Evolutionary conservation across 1,284 basidiomycete species (phyloP).

Genomic region (Anthracocystis setariae): DNA sequence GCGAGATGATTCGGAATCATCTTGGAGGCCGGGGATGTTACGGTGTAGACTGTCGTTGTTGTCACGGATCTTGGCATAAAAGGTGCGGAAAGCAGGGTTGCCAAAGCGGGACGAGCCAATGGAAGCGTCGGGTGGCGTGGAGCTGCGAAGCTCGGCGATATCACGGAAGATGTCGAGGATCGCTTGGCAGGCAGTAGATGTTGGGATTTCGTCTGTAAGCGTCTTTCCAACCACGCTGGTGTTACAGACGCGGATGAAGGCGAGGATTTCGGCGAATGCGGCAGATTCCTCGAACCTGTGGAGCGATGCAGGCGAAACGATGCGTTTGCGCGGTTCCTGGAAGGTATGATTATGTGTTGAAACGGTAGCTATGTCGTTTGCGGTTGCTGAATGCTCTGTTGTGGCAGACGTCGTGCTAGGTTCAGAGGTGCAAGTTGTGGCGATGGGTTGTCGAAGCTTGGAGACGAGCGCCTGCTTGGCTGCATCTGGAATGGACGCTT

Average conservation of each 20-base stretch:
- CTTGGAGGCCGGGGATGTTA: conserved; percentile 65
- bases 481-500: conserved; percentile 17
- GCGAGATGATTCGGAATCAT: conserved; percentile 30
- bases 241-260: conserved; percentile 82
- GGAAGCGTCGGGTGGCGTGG: conserved; percentile 81
- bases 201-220: conserved; percentile 71
- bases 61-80: conserved; percentile 83
- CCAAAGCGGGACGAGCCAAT: conserved; percentile 93
- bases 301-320: conserved; percentile 82
- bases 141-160: conserved; percentile 70
- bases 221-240: conserved; percentile 80
- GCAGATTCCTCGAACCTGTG: conserved; percentile 81
- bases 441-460: conserved; percentile 22
- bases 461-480: conserved; percentile 36
- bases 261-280: conserved; percentile 78
- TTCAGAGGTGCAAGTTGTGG: conserved; percentile 2
- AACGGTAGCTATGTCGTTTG: conserved; percentile 15
- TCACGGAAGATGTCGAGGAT: conserved; percentile 46
- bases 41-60: conserved; percentile 69
- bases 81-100: conserved; percentile 92
- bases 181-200: conserved; percentile 55
- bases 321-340: conserved; percentile 74
- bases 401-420: neutral
- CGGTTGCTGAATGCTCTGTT: conserved; percentile 11
- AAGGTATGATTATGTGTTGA: conserved; percentile 23